Conservation (phyloP, 2,329 filamentous ascomycete species). For the Beauveria asiatica region DNA sequence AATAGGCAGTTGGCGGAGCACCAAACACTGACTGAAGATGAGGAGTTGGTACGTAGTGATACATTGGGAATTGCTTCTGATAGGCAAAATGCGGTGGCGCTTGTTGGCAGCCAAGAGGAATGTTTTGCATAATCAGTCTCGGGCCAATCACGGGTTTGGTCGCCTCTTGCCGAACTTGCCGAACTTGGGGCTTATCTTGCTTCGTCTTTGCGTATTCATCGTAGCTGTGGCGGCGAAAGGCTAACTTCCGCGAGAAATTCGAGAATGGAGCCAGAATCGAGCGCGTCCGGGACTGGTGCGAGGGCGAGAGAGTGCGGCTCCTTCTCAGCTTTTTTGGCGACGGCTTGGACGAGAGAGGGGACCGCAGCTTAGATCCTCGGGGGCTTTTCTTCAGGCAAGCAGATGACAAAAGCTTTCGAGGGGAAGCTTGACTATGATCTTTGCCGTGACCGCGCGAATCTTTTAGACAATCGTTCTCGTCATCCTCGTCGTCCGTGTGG, state of each 20-base stretch:
- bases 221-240: not conserved
- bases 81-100: not conserved
- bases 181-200: not conserved
- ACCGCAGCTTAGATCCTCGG: not conserved
- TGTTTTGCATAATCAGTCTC: not conserved
- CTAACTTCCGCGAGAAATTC: not conserved
- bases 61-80: not conserved
- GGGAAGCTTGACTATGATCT: not conserved
- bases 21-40: not conserved
- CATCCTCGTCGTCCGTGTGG: slow-evolving; percentile 8
- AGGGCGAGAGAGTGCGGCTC: slow-evolving; percentile 2
- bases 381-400: not conserved
- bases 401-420: not conserved
- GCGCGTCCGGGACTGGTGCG: not conserved
- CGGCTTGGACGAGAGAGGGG: not conserved
- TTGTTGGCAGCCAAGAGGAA: not conserved
- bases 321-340: slow-evolving; percentile 1
- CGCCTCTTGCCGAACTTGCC: not conserved
- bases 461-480: not conserved
- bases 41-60: not conserved
- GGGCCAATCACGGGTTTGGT: not conserved
- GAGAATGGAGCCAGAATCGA: not conserved
- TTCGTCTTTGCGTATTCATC: not conserved
- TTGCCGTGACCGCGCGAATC: not conserved
- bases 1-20: not conserved